These are phyloP conservation scores for Erodium chrysanthum DNA, from an alignment of 441 rosid genomes.

Conservation along the genomic window DNA sequence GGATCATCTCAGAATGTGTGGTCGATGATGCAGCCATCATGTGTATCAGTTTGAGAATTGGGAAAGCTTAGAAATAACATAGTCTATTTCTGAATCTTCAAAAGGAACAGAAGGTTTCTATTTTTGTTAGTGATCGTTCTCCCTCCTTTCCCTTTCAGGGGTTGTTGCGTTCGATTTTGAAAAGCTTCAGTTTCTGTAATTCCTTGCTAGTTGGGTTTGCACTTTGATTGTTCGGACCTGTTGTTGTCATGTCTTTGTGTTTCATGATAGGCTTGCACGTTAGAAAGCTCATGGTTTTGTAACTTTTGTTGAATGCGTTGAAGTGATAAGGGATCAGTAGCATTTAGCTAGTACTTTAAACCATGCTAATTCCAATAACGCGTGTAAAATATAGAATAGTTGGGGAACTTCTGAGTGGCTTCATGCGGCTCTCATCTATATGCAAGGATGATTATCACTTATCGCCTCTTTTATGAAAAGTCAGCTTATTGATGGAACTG, in stretches of 20 bases:
- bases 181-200: not conserved
- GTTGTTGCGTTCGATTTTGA: not conserved
- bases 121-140: not conserved
- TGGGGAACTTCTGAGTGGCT: not conserved
- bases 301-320: too few relatives aligned
- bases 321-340: not conserved
- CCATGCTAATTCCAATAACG: too few relatives aligned
- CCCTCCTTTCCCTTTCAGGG: too few relatives aligned
- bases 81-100: not conserved
- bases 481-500: too few relatives aligned
- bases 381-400: not conserved
- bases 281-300: not conserved
- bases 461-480: too few relatives aligned
- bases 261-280: not conserved
- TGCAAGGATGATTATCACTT: too few relatives aligned
- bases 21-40: not conserved
- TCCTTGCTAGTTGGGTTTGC: not conserved
- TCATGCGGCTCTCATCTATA: not conserved
- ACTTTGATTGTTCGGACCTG: not conserved
- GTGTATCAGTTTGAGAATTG: not conserved
- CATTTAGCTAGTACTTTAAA: not conserved
- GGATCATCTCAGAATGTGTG: not conserved
- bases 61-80: not conserved
- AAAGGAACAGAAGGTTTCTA: not conserved
- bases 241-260: not conserved